These are phyloP conservation scores for Fusarium pilosicola DNA, from an alignment of 2,329 filamentous ascomycete genomes.

Conservation along the genomic window DNA sequence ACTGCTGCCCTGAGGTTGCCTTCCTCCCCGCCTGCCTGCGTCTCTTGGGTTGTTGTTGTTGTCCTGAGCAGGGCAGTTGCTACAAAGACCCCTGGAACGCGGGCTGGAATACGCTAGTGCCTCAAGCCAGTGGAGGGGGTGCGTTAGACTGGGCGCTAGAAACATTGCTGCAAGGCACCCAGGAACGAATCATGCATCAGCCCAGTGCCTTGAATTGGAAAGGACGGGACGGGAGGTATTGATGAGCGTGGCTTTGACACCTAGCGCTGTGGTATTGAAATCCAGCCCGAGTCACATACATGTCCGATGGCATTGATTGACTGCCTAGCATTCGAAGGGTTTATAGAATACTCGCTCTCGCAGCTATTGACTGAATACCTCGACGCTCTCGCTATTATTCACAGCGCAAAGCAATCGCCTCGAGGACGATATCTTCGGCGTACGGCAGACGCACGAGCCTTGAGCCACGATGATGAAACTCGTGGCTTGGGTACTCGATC, in stretches of 20 bases:
- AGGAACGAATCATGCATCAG: constrained; percentile 29
- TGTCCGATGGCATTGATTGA: not conserved
- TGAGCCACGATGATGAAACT: constrained; percentile 21
- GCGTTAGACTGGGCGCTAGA: constrained; percentile 21
- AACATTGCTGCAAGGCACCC: constrained; percentile 37
- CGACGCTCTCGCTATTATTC: not conserved
- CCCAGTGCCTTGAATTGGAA: constrained; percentile 1
- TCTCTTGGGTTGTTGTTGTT: not conserved
- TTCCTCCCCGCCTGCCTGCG: not conserved
- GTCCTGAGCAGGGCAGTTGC: not conserved
- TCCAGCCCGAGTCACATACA: not conserved
- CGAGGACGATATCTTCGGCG: not conserved
- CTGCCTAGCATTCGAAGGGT: not conserved
- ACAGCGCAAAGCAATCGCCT: not conserved
- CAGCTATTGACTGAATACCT: not conserved
- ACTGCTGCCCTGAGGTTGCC: not conserved
- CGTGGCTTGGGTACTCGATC: constrained; percentile 14
- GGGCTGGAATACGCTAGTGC: constrained; percentile 18
- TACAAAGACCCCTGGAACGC: constrained; percentile 30
- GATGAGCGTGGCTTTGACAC: not conserved
- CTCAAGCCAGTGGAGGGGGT: constrained; percentile 27
- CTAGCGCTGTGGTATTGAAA: constrained; percentile 18
- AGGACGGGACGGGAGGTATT: constrained; percentile 13
- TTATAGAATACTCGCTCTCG: not conserved
- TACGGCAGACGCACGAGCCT: constrained; percentile 22